Evolutionary conservation across 1,139 yeast genomes (phyloP), one percentile per base, ranked within the genome.

Genomic region (Meyerozyma smithsonii): DNA sequence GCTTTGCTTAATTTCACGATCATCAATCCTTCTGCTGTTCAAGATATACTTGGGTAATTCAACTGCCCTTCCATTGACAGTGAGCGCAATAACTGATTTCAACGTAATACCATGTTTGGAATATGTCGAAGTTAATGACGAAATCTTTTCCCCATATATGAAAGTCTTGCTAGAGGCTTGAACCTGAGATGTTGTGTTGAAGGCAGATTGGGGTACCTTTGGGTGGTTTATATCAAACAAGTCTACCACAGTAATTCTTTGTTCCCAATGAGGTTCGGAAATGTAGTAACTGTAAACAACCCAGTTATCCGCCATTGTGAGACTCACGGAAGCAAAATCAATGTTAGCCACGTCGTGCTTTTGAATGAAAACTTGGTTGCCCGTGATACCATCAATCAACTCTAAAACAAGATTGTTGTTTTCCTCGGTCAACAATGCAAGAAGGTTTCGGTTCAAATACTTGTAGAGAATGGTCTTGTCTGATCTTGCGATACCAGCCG

Each of bases 221-320:
- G 84, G 77, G 2, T 50, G 59, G 30, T 26, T 53, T 1, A 85
- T 76, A 55, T 86, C 95, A 60, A 80, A 92, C 37, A 92, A 61
- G 57, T 92, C 97, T 55, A 88, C 66, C 1, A 85, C 89, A 15
- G 74, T 78, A 12, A 92, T 56, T 49, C 83, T 74, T 43, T 81
- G 78, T 40, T 80, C 79, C 21, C 64, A 58, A 48, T 75, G 54
- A 11, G 84, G 84, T 3, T 59, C 59, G 2, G 59, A 57, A 38
- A 79, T 68, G 56, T 72, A 77, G 55, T 77, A 86, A 0, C 92
- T 68, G 57, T 85, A 84, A 4, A 86, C 72, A 11, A 88, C 65
- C 88, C 95, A 90, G 59, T 89, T 81, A 55, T 92, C 97, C 41
- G 90, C 94, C 59, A 80, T 74, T 1, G 80, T 67, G 28, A 87